Evolutionary conservation across 2,329 filamentous ascomycete species (phyloP).

Genomic region (Paraphaeosphaeria minitans): DNA sequence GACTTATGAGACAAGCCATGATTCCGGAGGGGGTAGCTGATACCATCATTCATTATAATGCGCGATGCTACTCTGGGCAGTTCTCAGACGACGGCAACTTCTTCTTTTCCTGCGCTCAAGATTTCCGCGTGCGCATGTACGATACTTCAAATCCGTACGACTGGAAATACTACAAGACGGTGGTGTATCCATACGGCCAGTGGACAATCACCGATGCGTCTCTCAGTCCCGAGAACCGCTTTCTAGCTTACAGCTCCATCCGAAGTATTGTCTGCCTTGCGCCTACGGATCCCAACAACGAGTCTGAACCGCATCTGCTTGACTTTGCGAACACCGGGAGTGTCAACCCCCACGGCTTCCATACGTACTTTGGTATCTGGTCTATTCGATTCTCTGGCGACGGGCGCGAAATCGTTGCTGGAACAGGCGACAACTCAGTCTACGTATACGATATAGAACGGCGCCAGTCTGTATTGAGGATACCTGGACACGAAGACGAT

Average conservation of each 20-base stretch:
- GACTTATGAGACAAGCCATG: constrained; percentile 74
- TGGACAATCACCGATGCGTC: constrained; percentile 98
- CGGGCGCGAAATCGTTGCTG: constrained; percentile 86
- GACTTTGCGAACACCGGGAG: constrained; percentile 66
- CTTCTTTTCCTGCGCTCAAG: constrained; percentile 90
- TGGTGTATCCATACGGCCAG: constrained; percentile 80
- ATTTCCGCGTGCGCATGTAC: constrained; percentile 96
- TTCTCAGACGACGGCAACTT: constrained; percentile 98
- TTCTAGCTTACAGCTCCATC: constrained; percentile 90
- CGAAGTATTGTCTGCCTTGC: constrained; percentile 82
- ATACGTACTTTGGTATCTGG: constrained; percentile 67
- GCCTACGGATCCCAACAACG: constrained; percentile 81
- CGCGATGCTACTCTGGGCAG: constrained; percentile 90
- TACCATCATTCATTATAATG: constrained; percentile 84
- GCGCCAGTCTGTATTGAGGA: constrained; percentile 72
- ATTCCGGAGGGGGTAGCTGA: constrained; percentile 80
- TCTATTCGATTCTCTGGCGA: constrained; percentile 92
- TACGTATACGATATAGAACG: constrained; percentile 93
- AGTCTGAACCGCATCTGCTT: constrained; percentile 78
- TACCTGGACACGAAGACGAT: constrained; percentile 81
- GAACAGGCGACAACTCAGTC: constrained; percentile 77
- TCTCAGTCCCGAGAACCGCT: constrained; percentile 87
- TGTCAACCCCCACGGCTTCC: constrained; percentile 43
- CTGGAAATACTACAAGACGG: constrained; percentile 95
- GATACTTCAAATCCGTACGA: constrained; percentile 94